Percentiles rank a stretch among this genome's conserved stretches.
Evolutionary conservation across 345 rosid genomes (phyloP).

Genomic region (Eutrema heterophyllum): DNA sequence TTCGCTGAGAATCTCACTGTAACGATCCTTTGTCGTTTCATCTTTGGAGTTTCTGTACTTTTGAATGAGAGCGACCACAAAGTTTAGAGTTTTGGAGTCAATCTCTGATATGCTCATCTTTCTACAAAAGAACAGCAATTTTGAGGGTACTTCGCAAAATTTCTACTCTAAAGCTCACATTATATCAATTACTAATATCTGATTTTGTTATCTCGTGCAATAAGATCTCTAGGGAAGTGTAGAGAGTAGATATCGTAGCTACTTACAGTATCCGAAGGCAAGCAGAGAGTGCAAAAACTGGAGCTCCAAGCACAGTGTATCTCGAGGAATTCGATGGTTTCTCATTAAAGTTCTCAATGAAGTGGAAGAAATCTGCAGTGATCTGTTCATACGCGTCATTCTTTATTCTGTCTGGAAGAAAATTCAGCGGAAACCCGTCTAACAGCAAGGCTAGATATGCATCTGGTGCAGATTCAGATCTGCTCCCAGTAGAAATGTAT

Average conservation of each 20-base stretch:
- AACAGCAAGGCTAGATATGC: conserved; percentile 53
- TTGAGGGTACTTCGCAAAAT: not conserved
- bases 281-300: conserved; percentile 66
- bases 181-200: not conserved
- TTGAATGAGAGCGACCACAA: conserved; percentile 41
- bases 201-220: not conserved
- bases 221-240: not conserved
- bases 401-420: conserved; percentile 47
- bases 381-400: conserved; percentile 50
- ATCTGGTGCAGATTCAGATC: conserved; percentile 42
- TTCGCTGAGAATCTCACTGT: conserved; percentile 49
- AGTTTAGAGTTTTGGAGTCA: conserved; percentile 58
- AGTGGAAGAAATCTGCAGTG: conserved; percentile 49
- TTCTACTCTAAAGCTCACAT: not conserved
- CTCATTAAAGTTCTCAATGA: conserved; percentile 42
- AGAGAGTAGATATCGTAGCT: not conserved
- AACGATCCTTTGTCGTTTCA: conserved; percentile 26
- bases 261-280: conserved; percentile 72
- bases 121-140: conserved; percentile 37
- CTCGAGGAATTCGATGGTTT: conserved; percentile 27
- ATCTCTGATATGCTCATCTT: conserved; percentile 49
- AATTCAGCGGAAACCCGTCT: conserved; percentile 74
- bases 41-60: conserved; percentile 38
- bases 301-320: conserved; percentile 43
- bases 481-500: conserved; percentile 35